Evolutionary conservation across 139 green algal species (phyloP).

Genomic region (Coelastrella sp.): DNA sequence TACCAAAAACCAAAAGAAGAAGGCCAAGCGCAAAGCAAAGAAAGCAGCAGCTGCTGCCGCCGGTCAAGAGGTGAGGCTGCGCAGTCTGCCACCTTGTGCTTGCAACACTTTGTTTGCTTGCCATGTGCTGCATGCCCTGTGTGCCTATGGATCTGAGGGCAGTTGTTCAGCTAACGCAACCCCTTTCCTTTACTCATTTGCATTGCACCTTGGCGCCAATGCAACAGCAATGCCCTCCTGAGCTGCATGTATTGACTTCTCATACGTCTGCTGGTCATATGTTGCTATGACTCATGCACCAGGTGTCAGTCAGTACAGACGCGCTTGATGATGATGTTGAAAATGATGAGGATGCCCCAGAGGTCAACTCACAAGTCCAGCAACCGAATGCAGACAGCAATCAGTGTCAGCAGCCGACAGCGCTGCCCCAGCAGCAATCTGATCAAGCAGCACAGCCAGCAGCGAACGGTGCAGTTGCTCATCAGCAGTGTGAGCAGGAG

Average conservation of each 20-base stretch:
- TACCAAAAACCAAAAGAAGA: slow-evolving; percentile 94
- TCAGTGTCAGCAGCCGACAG: background rate
- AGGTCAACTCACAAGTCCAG: background rate
- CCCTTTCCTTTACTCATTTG: too few relatives aligned
- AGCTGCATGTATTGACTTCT: too few relatives aligned
- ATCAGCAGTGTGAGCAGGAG: background rate
- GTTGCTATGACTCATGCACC: too few relatives aligned
- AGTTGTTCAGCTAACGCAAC: too few relatives aligned
- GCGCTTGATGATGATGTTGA: slow-evolving; percentile 7
- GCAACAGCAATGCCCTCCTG: too few relatives aligned
- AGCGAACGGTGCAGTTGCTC: background rate
- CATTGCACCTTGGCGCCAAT: too few relatives aligned
- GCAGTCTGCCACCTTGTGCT: background rate
- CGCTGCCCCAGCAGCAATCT: slow-evolving; percentile 71
- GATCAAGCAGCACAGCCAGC: background rate
- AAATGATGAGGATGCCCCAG: background rate
- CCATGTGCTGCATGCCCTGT: too few relatives aligned
- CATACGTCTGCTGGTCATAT: too few relatives aligned
- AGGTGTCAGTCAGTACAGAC: slow-evolving; percentile 43
- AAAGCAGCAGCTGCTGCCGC: slow-evolving; percentile 64
- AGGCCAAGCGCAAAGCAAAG: slow-evolving; percentile 85
- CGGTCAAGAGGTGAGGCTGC: slow-evolving; percentile 22
- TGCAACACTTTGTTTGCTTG: too few relatives aligned
- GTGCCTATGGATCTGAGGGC: too few relatives aligned
- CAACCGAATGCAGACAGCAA: background rate